A percentile compares a stretch with the other conserved stretches of the same genome.
phyloP scores from a whole-genome alignment of 768 basidiomycete species.

The Pleurotus tuoliensis region DNA sequence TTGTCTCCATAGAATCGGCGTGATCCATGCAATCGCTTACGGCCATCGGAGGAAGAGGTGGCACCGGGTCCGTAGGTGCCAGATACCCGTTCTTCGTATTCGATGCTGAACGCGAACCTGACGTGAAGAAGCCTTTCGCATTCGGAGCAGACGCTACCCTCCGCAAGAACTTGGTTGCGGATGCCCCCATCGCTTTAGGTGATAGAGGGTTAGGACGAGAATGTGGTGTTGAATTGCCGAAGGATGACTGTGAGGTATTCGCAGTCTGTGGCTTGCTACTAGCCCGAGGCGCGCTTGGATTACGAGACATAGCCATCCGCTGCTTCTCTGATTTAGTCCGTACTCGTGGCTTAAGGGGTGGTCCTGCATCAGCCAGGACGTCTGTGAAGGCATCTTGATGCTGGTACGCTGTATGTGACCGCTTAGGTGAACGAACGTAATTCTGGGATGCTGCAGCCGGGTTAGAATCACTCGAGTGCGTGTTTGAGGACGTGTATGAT shows the following conservation, averaged over 20 bases:
- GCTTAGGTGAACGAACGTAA: conserved; percentile 15
- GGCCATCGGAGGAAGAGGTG: conserved; percentile 47
- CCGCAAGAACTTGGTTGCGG: conserved; percentile 86
- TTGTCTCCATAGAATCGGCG: conserved; percentile 70
- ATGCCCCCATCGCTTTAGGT: conserved; percentile 65
- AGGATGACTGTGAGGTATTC: conserved; percentile 43
- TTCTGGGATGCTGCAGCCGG: conserved; percentile 24
- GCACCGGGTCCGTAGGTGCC: conserved; percentile 61
- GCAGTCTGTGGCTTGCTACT: conserved; percentile 36
- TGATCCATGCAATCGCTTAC: conserved; percentile 55
- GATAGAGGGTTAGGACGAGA: conserved; percentile 55
- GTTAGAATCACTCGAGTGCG: conserved; percentile 71
- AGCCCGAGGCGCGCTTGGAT: conserved; percentile 19
- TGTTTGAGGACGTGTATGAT: conserved; percentile 77
- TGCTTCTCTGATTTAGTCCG: conserved; percentile 49
- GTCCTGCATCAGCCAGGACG: conserved; percentile 31
- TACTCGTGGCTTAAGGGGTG: conserved; percentile 27
- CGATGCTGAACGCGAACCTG: conserved; percentile 51
- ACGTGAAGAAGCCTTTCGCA: conserved; percentile 82
- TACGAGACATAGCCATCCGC: conserved; percentile 21
- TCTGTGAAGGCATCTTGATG: conserved; percentile 33
- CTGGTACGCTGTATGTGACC: conserved; percentile 24
- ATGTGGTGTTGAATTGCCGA: conserved; percentile 35
- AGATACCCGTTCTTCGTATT: conserved; percentile 77
- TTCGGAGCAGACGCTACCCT: conserved; percentile 97